Conservation (phyloP, 768 basidiomycete species). For the Naematelia aurantialba region DNA sequence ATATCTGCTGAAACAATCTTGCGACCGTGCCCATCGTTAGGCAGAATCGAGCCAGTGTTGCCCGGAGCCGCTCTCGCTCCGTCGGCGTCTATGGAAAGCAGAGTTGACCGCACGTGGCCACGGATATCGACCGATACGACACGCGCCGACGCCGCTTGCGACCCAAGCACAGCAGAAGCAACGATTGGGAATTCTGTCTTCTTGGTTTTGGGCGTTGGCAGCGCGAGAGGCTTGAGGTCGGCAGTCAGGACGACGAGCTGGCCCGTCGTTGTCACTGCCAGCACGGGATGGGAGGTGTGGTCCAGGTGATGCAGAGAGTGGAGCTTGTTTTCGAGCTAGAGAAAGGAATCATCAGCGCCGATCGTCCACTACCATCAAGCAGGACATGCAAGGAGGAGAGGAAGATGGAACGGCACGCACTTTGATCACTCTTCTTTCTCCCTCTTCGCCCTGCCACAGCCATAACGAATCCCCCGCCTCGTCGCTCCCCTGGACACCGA, state of each 20-base stretch:
- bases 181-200: neutral
- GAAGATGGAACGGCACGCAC: slow-evolving; percentile 17
- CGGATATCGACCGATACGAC: neutral
- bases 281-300: slow-evolving; percentile 11
- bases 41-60: neutral
- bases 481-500: slow-evolving; percentile 29
- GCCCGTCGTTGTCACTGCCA: slow-evolving; percentile 9
- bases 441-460: slow-evolving; percentile 47
- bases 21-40: neutral
- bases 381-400: neutral
- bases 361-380: neutral
- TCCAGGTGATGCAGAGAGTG: slow-evolving; percentile 21
- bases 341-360: neutral
- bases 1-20: neutral
- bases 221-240: neutral
- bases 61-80: neutral
- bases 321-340: slow-evolving; percentile 10
- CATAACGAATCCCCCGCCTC: slow-evolving; percentile 33
- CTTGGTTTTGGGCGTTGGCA: neutral
- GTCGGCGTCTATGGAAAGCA: neutral
- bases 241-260: neutral
- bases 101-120: neutral
- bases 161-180: neutral
- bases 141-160: neutral
- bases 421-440: slow-evolving; percentile 22